Percentiles rank a stretch among this genome's conserved stretches.
Evolutionary conservation across 1,284 basidiomycete genomes (phyloP).

Genomic region (Meripilus lineatus): DNA sequence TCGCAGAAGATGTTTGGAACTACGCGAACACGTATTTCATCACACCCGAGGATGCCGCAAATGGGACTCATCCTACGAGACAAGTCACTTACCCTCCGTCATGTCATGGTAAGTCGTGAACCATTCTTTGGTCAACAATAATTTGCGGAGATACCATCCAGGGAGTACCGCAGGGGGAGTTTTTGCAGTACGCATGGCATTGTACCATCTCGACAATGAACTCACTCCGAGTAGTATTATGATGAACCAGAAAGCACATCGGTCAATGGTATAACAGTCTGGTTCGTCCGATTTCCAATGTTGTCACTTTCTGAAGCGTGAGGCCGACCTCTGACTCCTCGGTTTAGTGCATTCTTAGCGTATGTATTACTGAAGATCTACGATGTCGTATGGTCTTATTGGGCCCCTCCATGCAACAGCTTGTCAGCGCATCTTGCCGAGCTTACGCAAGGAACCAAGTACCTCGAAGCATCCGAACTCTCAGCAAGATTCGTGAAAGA

Average conservation of each 20-base stretch:
- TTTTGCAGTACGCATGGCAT: no score
- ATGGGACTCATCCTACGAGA: background rate
- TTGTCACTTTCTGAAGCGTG: no score
- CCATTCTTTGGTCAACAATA: no score
- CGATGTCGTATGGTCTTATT: no score
- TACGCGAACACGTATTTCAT: conserved; percentile 1
- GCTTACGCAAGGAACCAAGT: background rate
- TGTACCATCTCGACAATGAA: no score
- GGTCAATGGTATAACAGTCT: background rate
- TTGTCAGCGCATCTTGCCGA: conserved; percentile 8
- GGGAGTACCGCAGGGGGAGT: no score
- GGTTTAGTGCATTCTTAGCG: background rate
- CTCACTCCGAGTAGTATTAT: background rate
- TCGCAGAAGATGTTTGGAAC: conserved; percentile 7
- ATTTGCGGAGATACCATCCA: no score
- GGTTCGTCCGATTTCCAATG: background rate
- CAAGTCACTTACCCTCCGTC: conserved; percentile 2
- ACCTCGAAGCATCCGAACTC: conserved; percentile 1
- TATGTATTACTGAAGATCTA: no score
- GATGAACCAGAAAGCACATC: no score
- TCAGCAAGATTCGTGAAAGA: conserved; percentile 3
- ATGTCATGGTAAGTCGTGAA: conserved; percentile 3
- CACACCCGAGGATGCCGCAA: background rate
- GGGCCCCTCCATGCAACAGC: background rate
- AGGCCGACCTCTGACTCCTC: background rate